These are phyloP conservation scores for Chlorella sorokiniana DNA, from an alignment of 139 green algal genomes.

Conservation along the genomic window DNA sequence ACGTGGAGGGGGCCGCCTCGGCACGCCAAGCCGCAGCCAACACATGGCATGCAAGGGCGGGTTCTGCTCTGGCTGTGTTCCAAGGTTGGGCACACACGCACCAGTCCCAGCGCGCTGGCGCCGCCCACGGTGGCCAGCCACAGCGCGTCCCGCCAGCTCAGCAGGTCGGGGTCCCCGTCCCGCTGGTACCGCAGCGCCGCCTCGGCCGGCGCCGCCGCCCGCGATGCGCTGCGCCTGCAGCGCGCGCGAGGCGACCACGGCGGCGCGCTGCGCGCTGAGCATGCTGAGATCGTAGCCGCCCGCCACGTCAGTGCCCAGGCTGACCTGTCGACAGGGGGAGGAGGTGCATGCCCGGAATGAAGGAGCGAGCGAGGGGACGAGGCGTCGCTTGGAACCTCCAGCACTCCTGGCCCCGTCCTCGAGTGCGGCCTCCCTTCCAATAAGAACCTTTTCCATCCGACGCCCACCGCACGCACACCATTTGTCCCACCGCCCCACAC, in stretches of 20 bases:
- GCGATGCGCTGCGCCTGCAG: constrained; percentile 35
- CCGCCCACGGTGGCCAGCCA: constrained; percentile 73
- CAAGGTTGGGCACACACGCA: not conserved
- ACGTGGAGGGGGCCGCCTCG: not conserved
- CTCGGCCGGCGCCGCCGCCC: not conserved
- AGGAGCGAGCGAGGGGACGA: too few relatives aligned
- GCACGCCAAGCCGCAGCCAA: too few relatives aligned
- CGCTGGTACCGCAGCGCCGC: constrained; percentile 5
- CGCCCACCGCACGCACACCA: too few relatives aligned
- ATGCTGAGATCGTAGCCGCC: constrained; percentile 71
- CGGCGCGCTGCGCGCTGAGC: constrained; percentile 66
- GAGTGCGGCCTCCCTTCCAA: too few relatives aligned
- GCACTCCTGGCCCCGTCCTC: too few relatives aligned
- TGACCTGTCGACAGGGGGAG: constrained; percentile 50
- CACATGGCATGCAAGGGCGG: too few relatives aligned
- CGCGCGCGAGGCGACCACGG: constrained; percentile 60
- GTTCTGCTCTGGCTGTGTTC: too few relatives aligned
- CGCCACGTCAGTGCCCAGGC: constrained; percentile 70
- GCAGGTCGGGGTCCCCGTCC: constrained; percentile 7
- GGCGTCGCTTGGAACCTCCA: not conserved
- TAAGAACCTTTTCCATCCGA: too few relatives aligned
- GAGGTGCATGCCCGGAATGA: not conserved
- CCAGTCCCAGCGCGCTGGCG: constrained; percentile 55
- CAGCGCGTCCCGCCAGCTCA: constrained; percentile 58
- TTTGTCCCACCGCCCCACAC: too few relatives aligned